These are phyloP conservation scores for Sugiyamaella sp. DNA, from an alignment of 1,139 yeast species.

Conservation along the genomic window DNA sequence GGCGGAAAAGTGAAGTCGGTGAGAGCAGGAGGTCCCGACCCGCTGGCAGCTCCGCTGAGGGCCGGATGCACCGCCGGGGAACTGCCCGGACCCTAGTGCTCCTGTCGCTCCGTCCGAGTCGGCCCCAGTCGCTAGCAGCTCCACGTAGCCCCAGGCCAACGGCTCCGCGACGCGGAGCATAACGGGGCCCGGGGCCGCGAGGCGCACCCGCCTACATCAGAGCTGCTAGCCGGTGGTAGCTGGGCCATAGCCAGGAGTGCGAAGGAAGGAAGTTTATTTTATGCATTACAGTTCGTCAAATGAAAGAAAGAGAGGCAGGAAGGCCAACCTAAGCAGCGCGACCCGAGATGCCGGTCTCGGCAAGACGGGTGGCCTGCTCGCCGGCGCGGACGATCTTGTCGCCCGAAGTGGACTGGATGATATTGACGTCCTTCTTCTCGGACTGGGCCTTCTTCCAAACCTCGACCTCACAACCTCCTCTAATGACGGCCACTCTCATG, in stretches of 20 bases:
- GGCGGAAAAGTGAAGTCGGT: no score
- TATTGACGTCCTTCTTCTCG: constrained; percentile 58
- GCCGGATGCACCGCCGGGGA: no score
- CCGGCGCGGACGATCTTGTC: constrained; percentile 61
- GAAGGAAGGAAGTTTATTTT: constrained; percentile 5
- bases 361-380: constrained; percentile 55
- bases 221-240: not conserved
- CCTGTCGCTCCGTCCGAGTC: not conserved
- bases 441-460: constrained; percentile 69
- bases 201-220: no score
- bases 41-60: no score
- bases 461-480: constrained; percentile 81
- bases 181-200: constrained; percentile 5
- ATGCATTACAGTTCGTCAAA: constrained; percentile 13
- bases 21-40: no score
- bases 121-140: no score
- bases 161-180: no score
- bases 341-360: constrained; percentile 39
- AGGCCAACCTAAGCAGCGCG: constrained; percentile 39
- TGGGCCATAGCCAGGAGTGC: constrained; percentile 4
- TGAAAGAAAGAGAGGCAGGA: not conserved
- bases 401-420: constrained; percentile 55
- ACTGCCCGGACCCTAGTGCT: not conserved
- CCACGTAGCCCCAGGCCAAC: no score
- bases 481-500: constrained; percentile 93